phyloP scores from a whole-genome alignment of 1,284 basidiomycete species.

The Chiua sp. region DNA sequence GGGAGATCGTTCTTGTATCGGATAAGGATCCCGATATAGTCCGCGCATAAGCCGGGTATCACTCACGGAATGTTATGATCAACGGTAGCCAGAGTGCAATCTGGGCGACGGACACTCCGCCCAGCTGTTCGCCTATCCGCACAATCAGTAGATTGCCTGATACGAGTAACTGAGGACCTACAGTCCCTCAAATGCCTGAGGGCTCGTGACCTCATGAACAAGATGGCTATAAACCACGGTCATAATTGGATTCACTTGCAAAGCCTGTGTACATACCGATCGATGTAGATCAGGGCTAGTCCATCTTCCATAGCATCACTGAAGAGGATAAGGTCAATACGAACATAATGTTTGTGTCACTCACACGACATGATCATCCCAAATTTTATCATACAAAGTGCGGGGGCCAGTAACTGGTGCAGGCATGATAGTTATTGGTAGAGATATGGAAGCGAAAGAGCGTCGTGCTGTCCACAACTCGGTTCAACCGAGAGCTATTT shows the following conservation, averaged over 20 bases:
- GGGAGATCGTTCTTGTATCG: slow-evolving; percentile 74
- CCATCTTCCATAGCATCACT: slow-evolving; percentile 84
- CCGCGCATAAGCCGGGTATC: not conserved
- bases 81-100: slow-evolving; percentile 94
- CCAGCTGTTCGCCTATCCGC: slow-evolving; percentile 73
- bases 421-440: slow-evolving; percentile 51
- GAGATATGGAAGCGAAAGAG: slow-evolving; percentile 2
- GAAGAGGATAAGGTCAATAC: slow-evolving; percentile 23
- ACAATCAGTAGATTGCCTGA: slow-evolving; percentile 16
- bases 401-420: slow-evolving; percentile 63
- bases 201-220: slow-evolving; percentile 95
- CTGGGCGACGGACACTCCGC: slow-evolving; percentile 85
- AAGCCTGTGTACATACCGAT: slow-evolving; percentile 60
- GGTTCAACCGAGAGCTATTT: not conserved
- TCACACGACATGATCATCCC: slow-evolving; percentile 94
- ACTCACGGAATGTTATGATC: slow-evolving; percentile 97
- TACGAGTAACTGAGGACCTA: slow-evolving; percentile 42
- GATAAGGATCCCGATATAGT: slow-evolving; percentile 13
- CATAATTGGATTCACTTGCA: not conserved
- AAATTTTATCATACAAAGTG: slow-evolving; percentile 96
- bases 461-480: not conserved
- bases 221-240: slow-evolving; percentile 69
- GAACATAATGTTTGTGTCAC: slow-evolving; percentile 33
- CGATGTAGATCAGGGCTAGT: slow-evolving; percentile 91
- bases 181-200: slow-evolving; percentile 96